phyloP scores from a whole-genome alignment of 2,329 filamentous ascomycete species.

The Tothia fuscella region DNA sequence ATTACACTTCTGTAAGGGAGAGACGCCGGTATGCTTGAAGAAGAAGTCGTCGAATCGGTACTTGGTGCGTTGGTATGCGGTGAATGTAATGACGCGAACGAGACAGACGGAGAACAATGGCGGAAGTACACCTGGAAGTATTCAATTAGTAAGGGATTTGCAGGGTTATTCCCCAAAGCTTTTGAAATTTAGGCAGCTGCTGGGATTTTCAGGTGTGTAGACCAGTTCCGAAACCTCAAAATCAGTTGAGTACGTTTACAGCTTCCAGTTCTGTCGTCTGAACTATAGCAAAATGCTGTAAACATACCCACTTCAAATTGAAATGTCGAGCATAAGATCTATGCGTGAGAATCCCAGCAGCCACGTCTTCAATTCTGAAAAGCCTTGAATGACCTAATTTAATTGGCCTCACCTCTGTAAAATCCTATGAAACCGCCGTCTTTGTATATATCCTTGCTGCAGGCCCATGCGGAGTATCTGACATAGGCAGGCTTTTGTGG shows the following conservation, averaged over 20 bases:
- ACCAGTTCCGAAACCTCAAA: too few relatives aligned
- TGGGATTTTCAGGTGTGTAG: too few relatives aligned
- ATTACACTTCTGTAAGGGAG: constrained; percentile 63
- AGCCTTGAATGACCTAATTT: constrained; percentile 9
- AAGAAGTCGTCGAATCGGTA: constrained; percentile 61
- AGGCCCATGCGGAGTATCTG: constrained; percentile 28
- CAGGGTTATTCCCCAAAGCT: too few relatives aligned
- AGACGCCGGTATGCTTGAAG: constrained; percentile 50
- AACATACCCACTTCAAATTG: too few relatives aligned
- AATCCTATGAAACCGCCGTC: constrained; percentile 38
- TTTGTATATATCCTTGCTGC: constrained; percentile 64
- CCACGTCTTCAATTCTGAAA: constrained; percentile 13
- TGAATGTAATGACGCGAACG: constrained; percentile 67
- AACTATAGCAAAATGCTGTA: too few relatives aligned
- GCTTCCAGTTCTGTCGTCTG: too few relatives aligned
- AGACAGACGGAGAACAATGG: constrained; percentile 70
- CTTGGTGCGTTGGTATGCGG: constrained; percentile 68
- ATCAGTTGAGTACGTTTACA: too few relatives aligned
- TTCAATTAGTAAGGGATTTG: too few relatives aligned
- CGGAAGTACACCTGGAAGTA: constrained; percentile 54
- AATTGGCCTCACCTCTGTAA: constrained; percentile 34
- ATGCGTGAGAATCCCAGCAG: too few relatives aligned
- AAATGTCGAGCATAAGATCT: too few relatives aligned
- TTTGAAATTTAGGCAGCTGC: too few relatives aligned
- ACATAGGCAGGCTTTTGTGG: constrained; percentile 13